phyloP scores from a whole-genome alignment of 352 stramenopile genomes.

The Globisporangium nunn region DNA sequence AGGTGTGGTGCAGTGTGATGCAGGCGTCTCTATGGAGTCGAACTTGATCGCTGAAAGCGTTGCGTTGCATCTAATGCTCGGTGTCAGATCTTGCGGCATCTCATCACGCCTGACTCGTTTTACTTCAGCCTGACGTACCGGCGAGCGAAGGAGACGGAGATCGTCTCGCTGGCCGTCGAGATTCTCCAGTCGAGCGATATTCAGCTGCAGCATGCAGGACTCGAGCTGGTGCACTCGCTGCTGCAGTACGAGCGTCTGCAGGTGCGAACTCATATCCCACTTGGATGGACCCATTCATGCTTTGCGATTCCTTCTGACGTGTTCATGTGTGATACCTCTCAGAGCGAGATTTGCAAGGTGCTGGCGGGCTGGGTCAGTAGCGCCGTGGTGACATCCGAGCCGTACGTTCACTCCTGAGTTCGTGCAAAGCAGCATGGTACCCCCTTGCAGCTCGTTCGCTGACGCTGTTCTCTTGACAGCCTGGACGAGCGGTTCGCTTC shows the following conservation, averaged over 20 bases:
- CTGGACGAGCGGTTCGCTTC: slow-evolving; percentile 25
- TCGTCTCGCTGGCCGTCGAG: slow-evolving; percentile 27
- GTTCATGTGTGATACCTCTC: not conserved
- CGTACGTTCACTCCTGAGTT: slow-evolving; percentile 15
- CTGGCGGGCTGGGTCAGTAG: slow-evolving; percentile 32
- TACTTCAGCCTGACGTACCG: slow-evolving; percentile 36
- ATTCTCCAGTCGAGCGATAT: slow-evolving; percentile 30
- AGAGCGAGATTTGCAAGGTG: slow-evolving; percentile 22
- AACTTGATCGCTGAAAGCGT: not conserved
- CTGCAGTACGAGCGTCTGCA: slow-evolving; percentile 28
- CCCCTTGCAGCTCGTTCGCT: not conserved
- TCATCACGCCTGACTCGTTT: slow-evolving; percentile 47
- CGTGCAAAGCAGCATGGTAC: not conserved
- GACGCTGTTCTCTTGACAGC: slow-evolving; percentile 5
- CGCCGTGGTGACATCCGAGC: slow-evolving; percentile 26
- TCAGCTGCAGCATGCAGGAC: slow-evolving; percentile 47
- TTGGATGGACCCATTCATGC: no score
- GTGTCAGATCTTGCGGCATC: slow-evolving; percentile 40
- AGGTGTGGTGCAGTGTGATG: slow-evolving; percentile 16
- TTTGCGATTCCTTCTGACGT: not conserved
- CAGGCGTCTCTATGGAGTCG: not conserved
- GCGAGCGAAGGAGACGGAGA: slow-evolving; percentile 21
- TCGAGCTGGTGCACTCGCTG: slow-evolving; percentile 49
- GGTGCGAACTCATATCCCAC: slow-evolving; percentile 11
- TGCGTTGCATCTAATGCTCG: not conserved